Evolutionary conservation across 495 filamentous ascomycete species (phyloP), one percentile per base, ranked within the genome.

Genomic region (Platismatia glauca): DNA sequence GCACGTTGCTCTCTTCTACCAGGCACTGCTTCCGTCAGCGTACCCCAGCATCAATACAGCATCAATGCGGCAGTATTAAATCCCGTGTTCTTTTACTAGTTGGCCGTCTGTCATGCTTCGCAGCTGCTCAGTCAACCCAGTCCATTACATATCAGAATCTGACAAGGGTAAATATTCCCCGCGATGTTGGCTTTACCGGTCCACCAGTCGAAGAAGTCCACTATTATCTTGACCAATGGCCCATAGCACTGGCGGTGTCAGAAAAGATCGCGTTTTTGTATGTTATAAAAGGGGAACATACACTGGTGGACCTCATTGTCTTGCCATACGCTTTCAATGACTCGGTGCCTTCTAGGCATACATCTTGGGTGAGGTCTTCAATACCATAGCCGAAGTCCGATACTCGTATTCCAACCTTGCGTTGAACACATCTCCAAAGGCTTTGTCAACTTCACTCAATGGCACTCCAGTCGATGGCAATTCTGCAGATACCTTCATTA

Each of bases 151-250:
- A 63, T 53, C 67, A 68, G 22, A 72, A 72, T 58, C 41, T 46
- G 13, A 39, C 66, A 12, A 24, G 60, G 5, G 74, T 65, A n/a
- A 72, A 66, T 56, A 64, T 76, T 5, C 67, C 71, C 48, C 65
- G 72, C 55, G 71, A 77, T 60, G 71, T 69, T 61, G 73, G 73
- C 15, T 71, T 69, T 1, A 72, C 74, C 33, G 72, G 74, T 9
- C 73, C 74, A 4, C 56, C 67, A 15, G 66, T 78, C 0, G 75
- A 78, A 58, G 71, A 74, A 37, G 66, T 70, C 15, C 72, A 77
- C 57, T 74, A 74, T 58, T 77, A 74, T 63, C 75, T 77, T 59
- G 72, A 75, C 48, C 69, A 77, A 67, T 75, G 74, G 74, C 75
- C 75, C 18, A 77, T 75, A 44, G 76, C 72, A 8, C 67, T 76